Base-by-base conservation (phyloP, 1,284 basidiomycete species). In the Sanghuangporus weigelae region DNA sequence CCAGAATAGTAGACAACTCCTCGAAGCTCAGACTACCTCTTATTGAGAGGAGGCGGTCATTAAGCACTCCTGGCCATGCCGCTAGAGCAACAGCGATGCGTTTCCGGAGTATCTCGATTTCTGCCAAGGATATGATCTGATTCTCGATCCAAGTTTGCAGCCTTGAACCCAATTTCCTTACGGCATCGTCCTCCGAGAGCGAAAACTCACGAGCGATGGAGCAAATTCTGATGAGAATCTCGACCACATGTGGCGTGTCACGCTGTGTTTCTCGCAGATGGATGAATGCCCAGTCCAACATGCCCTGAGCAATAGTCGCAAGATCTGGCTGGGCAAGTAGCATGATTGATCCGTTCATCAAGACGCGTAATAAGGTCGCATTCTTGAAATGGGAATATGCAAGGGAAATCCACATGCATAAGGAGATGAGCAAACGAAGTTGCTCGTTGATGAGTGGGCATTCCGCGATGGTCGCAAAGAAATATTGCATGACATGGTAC, bases 401-500 rank as follows among this genome's bases (percentile, higher is more conserved):
- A 26, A 82, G 77, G 1, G 93, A 79, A 31, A 93, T 79, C 80
- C 91, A 87, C 14, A 96, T 73, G 21, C 84, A 85, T 26, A 97
- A 76, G 0, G 86, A 84, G 62, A 92, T 88, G 38, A 96, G 73
- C 36, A 90, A 77, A 6, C 95, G 86, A 51, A 88, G 74, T 73
- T 97, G 93, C 71, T 97, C 93, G 71, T 93, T 93, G 67, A 96
- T 82, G 49, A 98, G 80, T n/a, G 86, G 87, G 0, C 86, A 85
- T 2, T 77, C 74, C 64, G 90, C 82, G 35, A 95, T 77, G 46
- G 81, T 79, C 7, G 87, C 79, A 67, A 96, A 86, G 8, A 96
- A 77, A 60, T 86, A 84, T 62, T 91, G 86, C 21, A 94, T 73
- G 49, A 93, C 81, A 67, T 93, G 89, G 72, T 93, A 95, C 2